phyloP scores from a whole-genome alignment of 2,329 filamentous ascomycete species.

The Sarocladium kiliense region DNA sequence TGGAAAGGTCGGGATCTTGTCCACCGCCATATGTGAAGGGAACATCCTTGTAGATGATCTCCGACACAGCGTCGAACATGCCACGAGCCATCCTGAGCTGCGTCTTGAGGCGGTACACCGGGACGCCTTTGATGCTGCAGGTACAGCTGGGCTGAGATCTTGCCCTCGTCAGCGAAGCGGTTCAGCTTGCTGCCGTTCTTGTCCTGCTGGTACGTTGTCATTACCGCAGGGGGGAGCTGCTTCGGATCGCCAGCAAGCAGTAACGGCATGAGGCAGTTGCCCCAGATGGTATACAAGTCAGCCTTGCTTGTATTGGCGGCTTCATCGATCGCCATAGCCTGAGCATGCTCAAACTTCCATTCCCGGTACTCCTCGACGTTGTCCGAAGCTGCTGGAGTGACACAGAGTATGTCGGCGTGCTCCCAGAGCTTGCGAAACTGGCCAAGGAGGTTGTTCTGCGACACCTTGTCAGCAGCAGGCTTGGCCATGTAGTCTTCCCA shows the following conservation, averaged over 20 bases:
- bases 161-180: slow-evolving; percentile 11
- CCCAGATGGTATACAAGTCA: slow-evolving; percentile 17
- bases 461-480: neutral
- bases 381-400: neutral
- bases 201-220: neutral
- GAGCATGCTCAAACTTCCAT: neutral
- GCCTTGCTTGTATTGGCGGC: slow-evolving; percentile 15
- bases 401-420: neutral
- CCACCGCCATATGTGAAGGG: neutral
- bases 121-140: neutral
- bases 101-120: neutral
- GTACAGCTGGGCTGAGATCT: slow-evolving; percentile 10
- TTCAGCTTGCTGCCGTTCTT: neutral
- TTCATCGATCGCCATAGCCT: slow-evolving; percentile 16
- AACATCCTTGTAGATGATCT: neutral
- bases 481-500: neutral
- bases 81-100: slow-evolving; percentile 5
- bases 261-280: slow-evolving; percentile 17
- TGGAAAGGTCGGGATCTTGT: too few relatives aligned
- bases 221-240: slow-evolving; percentile 13
- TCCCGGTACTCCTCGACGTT: neutral
- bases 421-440: neutral
- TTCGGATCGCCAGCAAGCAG: slow-evolving; percentile 16
- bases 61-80: neutral
- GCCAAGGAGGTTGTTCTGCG: too few relatives aligned